These are phyloP conservation scores for Magnaporthiopsis poae DNA, from an alignment of 2,329 filamentous ascomycete species.

Conservation along the genomic window DNA sequence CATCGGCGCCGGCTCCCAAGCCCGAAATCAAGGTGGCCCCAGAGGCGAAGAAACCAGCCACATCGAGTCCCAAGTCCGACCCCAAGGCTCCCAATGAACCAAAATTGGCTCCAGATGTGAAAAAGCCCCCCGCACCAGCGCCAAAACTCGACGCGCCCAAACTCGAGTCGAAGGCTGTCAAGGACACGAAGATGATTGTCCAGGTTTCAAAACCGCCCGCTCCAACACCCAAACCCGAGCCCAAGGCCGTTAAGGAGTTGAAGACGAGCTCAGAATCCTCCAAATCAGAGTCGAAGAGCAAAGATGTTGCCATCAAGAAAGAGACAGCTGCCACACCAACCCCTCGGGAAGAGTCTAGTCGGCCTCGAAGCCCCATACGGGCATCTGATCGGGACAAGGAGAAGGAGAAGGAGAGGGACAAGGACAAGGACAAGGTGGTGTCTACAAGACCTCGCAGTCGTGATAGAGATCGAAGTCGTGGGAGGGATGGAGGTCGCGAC, in stretches of 20 bases:
- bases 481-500: constrained; percentile 22
- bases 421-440: constrained; percentile 12
- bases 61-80: neutral
- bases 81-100: constrained; percentile 23
- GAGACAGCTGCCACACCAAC: constrained; percentile 15
- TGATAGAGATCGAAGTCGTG: constrained; percentile 26
- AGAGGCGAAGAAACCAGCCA: constrained; percentile 11
- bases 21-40: constrained; percentile 11
- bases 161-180: neutral
- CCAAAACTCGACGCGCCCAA: neutral
- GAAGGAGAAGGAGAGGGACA: constrained; percentile 15
- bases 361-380: constrained; percentile 20
- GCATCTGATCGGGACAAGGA: constrained; percentile 22
- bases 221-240: constrained; percentile 4
- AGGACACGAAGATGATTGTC: neutral
- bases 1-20: constrained; percentile 1
- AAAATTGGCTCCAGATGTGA: neutral
- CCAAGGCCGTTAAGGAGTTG: constrained; percentile 7
- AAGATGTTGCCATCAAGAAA: constrained; percentile 19
- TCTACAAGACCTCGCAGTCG: constrained; percentile 11
- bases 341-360: constrained; percentile 21
- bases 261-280: constrained; percentile 19
- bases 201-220: neutral
- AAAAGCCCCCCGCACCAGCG: neutral
- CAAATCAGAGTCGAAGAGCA: constrained; percentile 14